phyloP scores from a whole-genome alignment of 768 basidiomycete genomes.

The Xerocomus potaroensis region DNA sequence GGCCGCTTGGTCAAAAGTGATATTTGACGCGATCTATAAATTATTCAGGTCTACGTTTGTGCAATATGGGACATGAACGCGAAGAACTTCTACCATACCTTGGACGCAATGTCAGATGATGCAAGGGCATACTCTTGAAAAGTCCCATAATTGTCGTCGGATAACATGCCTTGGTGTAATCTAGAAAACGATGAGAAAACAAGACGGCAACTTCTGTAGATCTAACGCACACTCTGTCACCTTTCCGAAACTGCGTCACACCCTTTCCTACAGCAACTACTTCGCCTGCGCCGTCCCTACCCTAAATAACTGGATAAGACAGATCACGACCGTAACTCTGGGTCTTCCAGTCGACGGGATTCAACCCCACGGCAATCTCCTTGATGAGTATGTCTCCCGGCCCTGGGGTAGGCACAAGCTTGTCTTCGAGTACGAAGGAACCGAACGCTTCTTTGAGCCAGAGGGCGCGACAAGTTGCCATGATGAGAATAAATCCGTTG shows the following conservation, averaged over 20 bases:
- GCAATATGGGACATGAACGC: no score
- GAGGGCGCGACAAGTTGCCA: no score
- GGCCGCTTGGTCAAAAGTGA: conserved; percentile 38
- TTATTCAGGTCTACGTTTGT: conserved; percentile 15
- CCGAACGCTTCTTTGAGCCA: conserved; percentile 19
- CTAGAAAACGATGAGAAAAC: conserved; percentile 1
- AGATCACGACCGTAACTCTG: conserved; percentile 2
- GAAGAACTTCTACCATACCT: conserved; percentile 3
- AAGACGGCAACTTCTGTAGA: neutral
- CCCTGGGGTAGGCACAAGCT: conserved; percentile 28
- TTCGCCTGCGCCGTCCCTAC: conserved; percentile 37
- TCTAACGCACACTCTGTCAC: conserved; percentile 15
- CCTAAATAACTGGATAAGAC: conserved; percentile 35
- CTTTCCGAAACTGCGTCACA: conserved; percentile 35
- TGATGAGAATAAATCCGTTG: no score
- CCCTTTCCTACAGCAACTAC: conserved; percentile 38
- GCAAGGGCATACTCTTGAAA: no score
- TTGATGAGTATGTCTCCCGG: conserved; percentile 43
- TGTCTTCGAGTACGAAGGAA: conserved; percentile 11
- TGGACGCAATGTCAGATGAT: conserved; percentile 19
- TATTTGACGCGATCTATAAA: conserved; percentile 32
- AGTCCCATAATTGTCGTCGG: conserved; percentile 3
- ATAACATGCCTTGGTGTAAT: conserved; percentile 16
- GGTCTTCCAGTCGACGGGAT: conserved; percentile 41
- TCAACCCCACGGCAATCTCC: conserved; percentile 37